phyloP scores from a whole-genome alignment of 2,329 filamentous ascomycete species.

The Hypoxylon sp. region DNA sequence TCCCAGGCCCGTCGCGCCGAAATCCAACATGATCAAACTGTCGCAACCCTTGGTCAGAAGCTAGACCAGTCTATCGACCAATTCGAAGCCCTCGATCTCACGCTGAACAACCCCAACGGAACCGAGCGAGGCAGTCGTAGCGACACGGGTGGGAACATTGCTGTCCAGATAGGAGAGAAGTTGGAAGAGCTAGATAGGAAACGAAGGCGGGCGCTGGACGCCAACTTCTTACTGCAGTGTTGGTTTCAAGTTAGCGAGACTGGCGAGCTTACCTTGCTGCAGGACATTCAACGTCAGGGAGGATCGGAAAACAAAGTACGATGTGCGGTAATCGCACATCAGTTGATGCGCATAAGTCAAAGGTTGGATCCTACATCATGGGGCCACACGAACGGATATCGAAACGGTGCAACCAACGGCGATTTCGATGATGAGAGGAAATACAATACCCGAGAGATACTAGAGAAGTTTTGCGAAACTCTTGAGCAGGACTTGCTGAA shows the following conservation, averaged over 20 bases:
- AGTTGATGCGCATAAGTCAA: conserved; percentile 93
- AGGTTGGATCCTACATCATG: conserved; percentile 82
- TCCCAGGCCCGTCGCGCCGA: conserved; percentile 92
- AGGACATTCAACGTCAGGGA: conserved; percentile 86
- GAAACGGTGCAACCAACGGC: conserved; percentile 61
- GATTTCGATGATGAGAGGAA: conserved; percentile 53
- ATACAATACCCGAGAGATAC: conserved; percentile 82
- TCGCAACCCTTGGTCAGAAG: conserved; percentile 86
- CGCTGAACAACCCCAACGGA: conserved; percentile 70
- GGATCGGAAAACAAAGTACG: conserved; percentile 91
- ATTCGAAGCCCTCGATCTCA: conserved; percentile 89
- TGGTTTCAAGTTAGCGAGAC: conserved; percentile 95
- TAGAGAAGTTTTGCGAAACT: conserved; percentile 96
- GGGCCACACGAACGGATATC: conserved; percentile 67
- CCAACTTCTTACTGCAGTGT: conserved; percentile 93
- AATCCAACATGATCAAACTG: conserved; percentile 88
- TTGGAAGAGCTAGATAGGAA: conserved; percentile 95
- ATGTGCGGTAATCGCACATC: conserved; percentile 91
- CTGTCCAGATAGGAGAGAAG: conserved; percentile 92
- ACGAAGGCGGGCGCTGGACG: conserved; percentile 86
- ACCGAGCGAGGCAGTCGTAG: conserved; percentile 57
- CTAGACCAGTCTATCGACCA: conserved; percentile 91
- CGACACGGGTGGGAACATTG: conserved; percentile 80
- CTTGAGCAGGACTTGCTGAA: conserved; percentile 94
- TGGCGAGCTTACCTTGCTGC: conserved; percentile 84